Base-by-base conservation (phyloP, 495 filamentous ascomycete genomes). In the Arthonia radiata region DNA sequence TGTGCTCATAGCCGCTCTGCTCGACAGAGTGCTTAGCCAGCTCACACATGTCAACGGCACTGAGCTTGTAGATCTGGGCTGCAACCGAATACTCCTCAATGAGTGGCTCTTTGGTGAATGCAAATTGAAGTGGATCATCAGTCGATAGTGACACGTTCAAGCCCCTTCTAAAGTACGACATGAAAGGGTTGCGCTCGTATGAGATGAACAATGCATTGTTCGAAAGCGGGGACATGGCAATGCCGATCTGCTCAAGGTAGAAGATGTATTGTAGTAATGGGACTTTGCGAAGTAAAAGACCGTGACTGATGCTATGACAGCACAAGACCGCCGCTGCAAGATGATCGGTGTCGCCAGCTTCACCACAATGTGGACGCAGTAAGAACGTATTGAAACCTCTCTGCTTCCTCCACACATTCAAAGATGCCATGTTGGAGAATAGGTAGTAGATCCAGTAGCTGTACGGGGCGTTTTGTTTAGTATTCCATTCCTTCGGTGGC, bases 381-480 rank as follows among this genome's bases (percentile, higher is more conserved):
- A 90, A 53, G 44, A 97, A 93, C 0, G 83, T 94, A 42, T 90
- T 94, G 59, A 94, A 93, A 3, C 82, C 79, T 13, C 82, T 67
- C 33, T 70, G 67, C 38, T 83, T 83, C 10, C 86, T 66, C 74
- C 73, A 92, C 25, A 66, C 57, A 44, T 97, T 97, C 37, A 97
- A 61, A 9, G 86, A 90, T 1, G 74, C 64, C 44, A 91, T 78
- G 45, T 97, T 97, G 22, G 89, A 66, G 41, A 80, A 97, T 28
- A 97, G 64, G 42, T 91, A 82, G 51, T 94, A 97, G 36, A 97
- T 70, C 86, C 86, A 97, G 49, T 97, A 94, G 44, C 71, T 93
- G 50, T 97, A 97, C 2, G 89, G 86, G 14, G 86, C 89, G 44
- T 97, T 94, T 41, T 94, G 79, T 39, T 72, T 80, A 11, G 76